These are phyloP conservation scores for Cutaneotrichosporon mucoides DNA, from an alignment of 1,284 basidiomycete species.

Conservation along the genomic window DNA sequence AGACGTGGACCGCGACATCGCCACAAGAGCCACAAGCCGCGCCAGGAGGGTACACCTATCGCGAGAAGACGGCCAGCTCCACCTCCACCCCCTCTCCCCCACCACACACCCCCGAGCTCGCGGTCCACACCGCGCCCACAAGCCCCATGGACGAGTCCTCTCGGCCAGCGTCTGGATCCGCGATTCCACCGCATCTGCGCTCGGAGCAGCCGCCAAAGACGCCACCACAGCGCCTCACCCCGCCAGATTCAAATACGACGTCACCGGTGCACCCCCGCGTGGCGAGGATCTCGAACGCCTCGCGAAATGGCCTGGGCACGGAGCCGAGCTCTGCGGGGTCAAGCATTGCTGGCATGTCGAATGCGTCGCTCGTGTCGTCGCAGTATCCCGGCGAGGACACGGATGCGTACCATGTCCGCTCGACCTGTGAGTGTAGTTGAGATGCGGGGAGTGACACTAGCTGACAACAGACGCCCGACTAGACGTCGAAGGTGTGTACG, in stretches of 20 bases:
- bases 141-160: too few relatives aligned
- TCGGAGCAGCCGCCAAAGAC: background rate
- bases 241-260: background rate
- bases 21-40: background rate
- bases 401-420: conserved; percentile 80
- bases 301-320: background rate
- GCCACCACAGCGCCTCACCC: background rate
- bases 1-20: background rate
- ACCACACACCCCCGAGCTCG: too few relatives aligned
- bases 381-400: conserved; percentile 61
- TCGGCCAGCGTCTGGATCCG: background rate
- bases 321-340: background rate
- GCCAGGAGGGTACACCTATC: too few relatives aligned
- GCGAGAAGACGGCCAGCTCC: too few relatives aligned
- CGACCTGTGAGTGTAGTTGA: conserved; percentile 56
- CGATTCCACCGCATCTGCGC: background rate
- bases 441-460: too few relatives aligned
- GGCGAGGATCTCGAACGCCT: conserved; percentile 3
- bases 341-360: conserved; percentile 4
- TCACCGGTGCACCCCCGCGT: conserved; percentile 17
- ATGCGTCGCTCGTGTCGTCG: conserved; percentile 14
- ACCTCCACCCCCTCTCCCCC: too few relatives aligned
- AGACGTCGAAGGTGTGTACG: conserved; percentile 76
- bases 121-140: too few relatives aligned
- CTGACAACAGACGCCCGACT: conserved; percentile 62